Evolutionary conservation across 805 yeast species (phyloP).

Genomic region (Wickerhamomyces strasburgensis): DNA sequence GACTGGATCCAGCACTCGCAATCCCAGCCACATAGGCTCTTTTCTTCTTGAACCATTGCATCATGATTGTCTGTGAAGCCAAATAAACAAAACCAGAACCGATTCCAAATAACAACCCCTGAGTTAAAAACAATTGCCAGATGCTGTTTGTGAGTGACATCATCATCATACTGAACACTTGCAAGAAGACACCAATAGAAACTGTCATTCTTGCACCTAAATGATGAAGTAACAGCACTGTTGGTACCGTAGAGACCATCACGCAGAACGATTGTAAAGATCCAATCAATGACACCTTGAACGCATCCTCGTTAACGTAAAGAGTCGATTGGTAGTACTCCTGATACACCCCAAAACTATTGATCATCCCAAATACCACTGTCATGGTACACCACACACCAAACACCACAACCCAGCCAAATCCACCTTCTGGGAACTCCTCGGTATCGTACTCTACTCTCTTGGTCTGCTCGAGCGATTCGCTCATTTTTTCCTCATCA

Average conservation of each 20-base stretch:
- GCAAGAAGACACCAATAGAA: slow-evolving; percentile 38
- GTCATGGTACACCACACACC: slow-evolving; percentile 41
- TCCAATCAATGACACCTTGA: slow-evolving; percentile 25
- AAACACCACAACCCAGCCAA: slow-evolving; percentile 46
- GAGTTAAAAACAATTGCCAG: slow-evolving; percentile 37
- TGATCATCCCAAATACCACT: slow-evolving; percentile 55
- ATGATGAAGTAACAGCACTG: slow-evolving; percentile 35
- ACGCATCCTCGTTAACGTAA: slow-evolving; percentile 40
- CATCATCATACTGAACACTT: slow-evolving; percentile 40
- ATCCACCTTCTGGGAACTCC: slow-evolving; percentile 48
- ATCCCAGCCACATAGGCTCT: slow-evolving; percentile 46
- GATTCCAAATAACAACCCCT: slow-evolving; percentile 46
- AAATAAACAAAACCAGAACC: slow-evolving; percentile 41
- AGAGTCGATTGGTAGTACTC: slow-evolving; percentile 37
- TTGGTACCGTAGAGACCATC: slow-evolving; percentile 45
- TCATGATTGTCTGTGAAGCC: slow-evolving; percentile 39
- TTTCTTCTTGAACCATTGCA: slow-evolving; percentile 44
- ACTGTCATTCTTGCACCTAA: slow-evolving; percentile 38
- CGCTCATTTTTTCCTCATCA: not conserved
- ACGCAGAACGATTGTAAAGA: slow-evolving; percentile 17
- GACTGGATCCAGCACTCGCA: slow-evolving; percentile 42
- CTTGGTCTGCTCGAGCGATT: too few species aligned
- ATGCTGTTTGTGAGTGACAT: slow-evolving; percentile 36
- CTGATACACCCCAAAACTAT: slow-evolving; percentile 55
- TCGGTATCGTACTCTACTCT: not conserved